Conservation (phyloP, 108 stramenopile species). For the Nitzschia putrida region DNA sequence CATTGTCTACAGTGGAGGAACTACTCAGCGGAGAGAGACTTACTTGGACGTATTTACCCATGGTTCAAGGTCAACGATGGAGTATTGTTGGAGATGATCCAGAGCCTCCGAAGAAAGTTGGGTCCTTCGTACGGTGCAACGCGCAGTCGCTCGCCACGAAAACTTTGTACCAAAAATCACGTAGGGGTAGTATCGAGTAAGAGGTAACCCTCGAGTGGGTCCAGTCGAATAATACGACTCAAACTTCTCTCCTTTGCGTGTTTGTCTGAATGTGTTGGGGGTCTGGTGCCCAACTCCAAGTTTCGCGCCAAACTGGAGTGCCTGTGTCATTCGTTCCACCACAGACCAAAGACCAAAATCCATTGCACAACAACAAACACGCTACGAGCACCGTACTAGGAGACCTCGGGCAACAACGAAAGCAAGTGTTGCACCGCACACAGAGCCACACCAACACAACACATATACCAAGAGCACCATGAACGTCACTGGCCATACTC, state of each 20-base stretch:
- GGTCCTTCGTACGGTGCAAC: conserved; percentile 1
- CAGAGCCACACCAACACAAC: too few relatives aligned
- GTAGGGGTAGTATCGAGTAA: conserved; percentile 14
- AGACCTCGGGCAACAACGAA: too few relatives aligned
- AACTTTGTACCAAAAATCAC: background rate
- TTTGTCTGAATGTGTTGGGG: conserved; percentile 3
- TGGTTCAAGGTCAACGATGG: conserved; percentile 40
- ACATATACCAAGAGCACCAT: too few relatives aligned
- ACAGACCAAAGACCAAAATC: background rate
- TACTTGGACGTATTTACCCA: conserved; percentile 94
- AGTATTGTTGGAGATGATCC: background rate
- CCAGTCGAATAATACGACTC: background rate
- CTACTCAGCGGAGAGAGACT: conserved; percentile 24
- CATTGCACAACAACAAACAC: background rate
- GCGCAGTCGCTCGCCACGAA: background rate
- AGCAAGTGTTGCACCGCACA: too few relatives aligned
- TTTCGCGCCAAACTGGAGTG: conserved; percentile 1
- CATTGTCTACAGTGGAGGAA: background rate
- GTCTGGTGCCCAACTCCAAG: background rate
- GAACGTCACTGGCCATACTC: background rate
- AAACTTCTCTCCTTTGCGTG: background rate
- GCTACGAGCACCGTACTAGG: too few relatives aligned
- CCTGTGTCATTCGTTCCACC: background rate
- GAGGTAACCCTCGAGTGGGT: conserved; percentile 14
- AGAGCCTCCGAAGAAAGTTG: background rate